Percentiles rank a stretch among this genome's conserved stretches.
Evolutionary conservation across 2,329 filamentous ascomycete genomes (phyloP).

Genomic region (Ambrosiella beaveri): DNA sequence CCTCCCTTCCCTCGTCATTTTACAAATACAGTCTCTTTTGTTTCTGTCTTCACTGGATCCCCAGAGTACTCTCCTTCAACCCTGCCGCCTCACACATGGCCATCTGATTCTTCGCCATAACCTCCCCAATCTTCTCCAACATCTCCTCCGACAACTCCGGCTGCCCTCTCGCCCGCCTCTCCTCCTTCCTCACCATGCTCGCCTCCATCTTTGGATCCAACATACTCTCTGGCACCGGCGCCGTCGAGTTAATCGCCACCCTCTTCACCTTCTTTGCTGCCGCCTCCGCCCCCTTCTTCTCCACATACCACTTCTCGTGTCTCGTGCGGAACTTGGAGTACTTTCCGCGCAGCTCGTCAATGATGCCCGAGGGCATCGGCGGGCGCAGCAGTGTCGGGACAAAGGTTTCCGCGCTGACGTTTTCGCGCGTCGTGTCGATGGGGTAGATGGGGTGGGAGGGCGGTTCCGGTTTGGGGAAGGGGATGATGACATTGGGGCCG

Average conservation of each 20-base stretch:
- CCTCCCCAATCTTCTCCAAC: slow-evolving; percentile 43
- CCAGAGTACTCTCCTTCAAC: slow-evolving; percentile 5
- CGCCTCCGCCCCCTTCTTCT: slow-evolving; percentile 44
- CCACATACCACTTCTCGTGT: slow-evolving; percentile 59
- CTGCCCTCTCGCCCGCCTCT: slow-evolving; percentile 35
- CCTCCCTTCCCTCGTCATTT: background rate
- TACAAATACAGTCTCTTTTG: background rate
- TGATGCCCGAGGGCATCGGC: slow-evolving; percentile 61
- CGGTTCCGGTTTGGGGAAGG: slow-evolving; percentile 53
- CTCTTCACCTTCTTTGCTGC: slow-evolving; percentile 23
- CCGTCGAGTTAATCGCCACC: slow-evolving; percentile 13
- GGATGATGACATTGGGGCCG: slow-evolving; percentile 54
- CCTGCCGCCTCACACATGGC: slow-evolving; percentile 13
- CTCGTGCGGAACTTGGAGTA: slow-evolving; percentile 68
- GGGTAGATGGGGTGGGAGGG: slow-evolving; percentile 36
- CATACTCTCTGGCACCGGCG: slow-evolving; percentile 22
- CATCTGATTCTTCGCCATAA: slow-evolving; percentile 39
- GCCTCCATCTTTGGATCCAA: slow-evolving; percentile 42
- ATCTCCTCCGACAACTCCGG: slow-evolving; percentile 39
- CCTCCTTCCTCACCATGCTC: slow-evolving; percentile 35
- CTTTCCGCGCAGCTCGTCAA: slow-evolving; percentile 73
- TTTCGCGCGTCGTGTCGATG: slow-evolving; percentile 57
- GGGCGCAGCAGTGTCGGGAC: slow-evolving; percentile 58
- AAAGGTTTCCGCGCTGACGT: slow-evolving; percentile 60
- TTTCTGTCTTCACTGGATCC: slow-evolving; percentile 1